A percentile compares a stretch with the other conserved stretches of the same genome.
These are phyloP conservation scores for Magnaporthiopsis incrustans DNA, from an alignment of 2,329 filamentous ascomycete genomes.

Conservation along the genomic window DNA sequence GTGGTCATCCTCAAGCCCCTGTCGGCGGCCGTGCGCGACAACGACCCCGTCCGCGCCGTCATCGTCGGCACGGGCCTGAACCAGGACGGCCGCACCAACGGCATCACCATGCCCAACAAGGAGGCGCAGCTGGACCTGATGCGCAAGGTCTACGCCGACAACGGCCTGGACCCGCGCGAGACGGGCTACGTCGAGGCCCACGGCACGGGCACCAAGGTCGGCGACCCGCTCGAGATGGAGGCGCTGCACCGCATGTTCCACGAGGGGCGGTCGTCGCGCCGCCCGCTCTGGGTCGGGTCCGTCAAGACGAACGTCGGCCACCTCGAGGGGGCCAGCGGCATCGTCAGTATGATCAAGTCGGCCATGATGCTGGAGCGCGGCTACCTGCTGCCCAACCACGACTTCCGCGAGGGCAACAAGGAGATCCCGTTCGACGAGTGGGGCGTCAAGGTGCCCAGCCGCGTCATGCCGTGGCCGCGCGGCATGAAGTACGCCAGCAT, in stretches of 20 bases:
- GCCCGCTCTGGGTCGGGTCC: constrained; percentile 10
- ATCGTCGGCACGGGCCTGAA: constrained; percentile 10
- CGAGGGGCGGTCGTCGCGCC: constrained; percentile 6
- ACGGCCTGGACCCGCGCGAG: constrained; percentile 9
- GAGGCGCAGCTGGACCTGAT: constrained; percentile 8
- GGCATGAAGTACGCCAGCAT: constrained; percentile 20
- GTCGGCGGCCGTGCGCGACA: constrained; percentile 24
- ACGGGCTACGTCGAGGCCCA: constrained; percentile 29
- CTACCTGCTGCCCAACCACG: constrained; percentile 32
- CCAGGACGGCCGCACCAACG: constrained; percentile 11
- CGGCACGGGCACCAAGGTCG: constrained; percentile 30
- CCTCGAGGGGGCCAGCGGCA: constrained; percentile 28
- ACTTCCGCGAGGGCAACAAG: constrained; percentile 29
- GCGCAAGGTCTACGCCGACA: constrained; percentile 8
- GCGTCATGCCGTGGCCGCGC: constrained; percentile 11
- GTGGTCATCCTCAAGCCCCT: constrained; percentile 29
- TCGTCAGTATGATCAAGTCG: constrained; percentile 31
- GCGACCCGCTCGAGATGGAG: constrained; percentile 27
- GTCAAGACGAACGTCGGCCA: constrained; percentile 15
- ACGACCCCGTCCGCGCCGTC: constrained; percentile 11
- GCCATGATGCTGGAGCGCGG: constrained; percentile 33
- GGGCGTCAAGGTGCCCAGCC: constrained; percentile 12
- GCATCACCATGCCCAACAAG: constrained; percentile 9
- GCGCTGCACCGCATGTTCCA: constrained; percentile 20
- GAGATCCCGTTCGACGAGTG: constrained; percentile 15